These are phyloP conservation scores for Bertia moriformis DNA, from an alignment of 2,329 filamentous ascomycete genomes.

Conservation along the genomic window DNA sequence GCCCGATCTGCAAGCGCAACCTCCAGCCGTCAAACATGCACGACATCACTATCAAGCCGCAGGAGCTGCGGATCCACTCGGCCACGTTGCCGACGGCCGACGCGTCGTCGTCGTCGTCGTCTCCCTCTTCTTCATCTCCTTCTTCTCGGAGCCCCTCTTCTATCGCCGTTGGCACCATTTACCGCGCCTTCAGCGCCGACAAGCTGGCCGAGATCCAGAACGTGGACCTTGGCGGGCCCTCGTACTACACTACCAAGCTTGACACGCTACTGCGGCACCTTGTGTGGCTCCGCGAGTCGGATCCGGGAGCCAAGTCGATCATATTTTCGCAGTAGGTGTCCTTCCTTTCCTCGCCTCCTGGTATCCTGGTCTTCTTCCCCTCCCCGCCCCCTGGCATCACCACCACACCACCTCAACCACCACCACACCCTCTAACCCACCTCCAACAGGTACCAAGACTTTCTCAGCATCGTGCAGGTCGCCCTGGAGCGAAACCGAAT, in stretches of 20 bases:
- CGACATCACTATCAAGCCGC: constrained; percentile 70
- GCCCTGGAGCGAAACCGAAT: constrained; percentile 64
- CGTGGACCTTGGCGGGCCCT: constrained; percentile 60
- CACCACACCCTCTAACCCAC: too few relatives aligned
- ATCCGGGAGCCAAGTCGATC: constrained; percentile 78
- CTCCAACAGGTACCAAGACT: constrained; percentile 57
- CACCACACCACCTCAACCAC: too few relatives aligned
- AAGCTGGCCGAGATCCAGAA: constrained; percentile 69
- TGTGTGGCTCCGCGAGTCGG: constrained; percentile 68
- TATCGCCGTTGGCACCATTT: constrained; percentile 53
- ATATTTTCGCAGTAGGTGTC: constrained; percentile 74
- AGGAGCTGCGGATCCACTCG: constrained; percentile 53
- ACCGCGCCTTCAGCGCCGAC: constrained; percentile 58
- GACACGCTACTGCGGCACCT: constrained; percentile 71
- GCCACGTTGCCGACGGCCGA: constrained; percentile 26
- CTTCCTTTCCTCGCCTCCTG: background rate
- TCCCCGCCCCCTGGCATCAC: too few relatives aligned
- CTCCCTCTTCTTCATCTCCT: constrained; percentile 4
- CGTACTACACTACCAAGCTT: constrained; percentile 79
- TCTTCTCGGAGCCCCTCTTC: constrained; percentile 11
- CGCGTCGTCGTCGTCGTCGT: constrained; percentile 10
- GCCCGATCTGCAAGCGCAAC: constrained; percentile 68
- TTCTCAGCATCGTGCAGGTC: constrained; percentile 56
- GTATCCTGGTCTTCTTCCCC: too few relatives aligned
- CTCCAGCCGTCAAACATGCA: constrained; percentile 59